phyloP scores from a whole-genome alignment of 495 filamentous ascomycete species.

The Achaetomiella virescens region DNA sequence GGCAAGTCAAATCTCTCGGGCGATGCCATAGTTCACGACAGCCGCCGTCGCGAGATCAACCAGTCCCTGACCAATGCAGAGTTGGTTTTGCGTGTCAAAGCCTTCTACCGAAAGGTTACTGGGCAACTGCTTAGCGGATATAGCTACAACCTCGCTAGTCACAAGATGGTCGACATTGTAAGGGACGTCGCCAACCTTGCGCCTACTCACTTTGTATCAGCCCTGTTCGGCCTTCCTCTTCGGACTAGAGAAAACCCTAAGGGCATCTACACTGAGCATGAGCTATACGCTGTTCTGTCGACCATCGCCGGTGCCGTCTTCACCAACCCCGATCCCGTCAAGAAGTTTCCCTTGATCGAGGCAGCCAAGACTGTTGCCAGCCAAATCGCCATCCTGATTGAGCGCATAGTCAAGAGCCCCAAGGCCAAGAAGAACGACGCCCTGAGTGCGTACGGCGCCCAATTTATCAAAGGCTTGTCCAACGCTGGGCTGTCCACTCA shows the following conservation, averaged over 20 bases:
- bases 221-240: conserved; percentile 66
- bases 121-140: conserved; percentile 58
- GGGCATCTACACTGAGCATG: conserved; percentile 70
- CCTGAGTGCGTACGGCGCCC: conserved; percentile 62
- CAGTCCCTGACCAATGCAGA: conserved; percentile 52
- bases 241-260: conserved; percentile 61
- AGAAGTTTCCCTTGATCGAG: conserved; percentile 52
- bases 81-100: conserved; percentile 53
- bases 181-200: conserved; percentile 71
- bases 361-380: conserved; percentile 55
- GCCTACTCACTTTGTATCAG: conserved; percentile 65
- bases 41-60: conserved; percentile 46
- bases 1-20: conserved; percentile 45
- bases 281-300: conserved; percentile 70
- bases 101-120: conserved; percentile 58
- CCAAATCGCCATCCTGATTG: conserved; percentile 41
- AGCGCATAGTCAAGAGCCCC: conserved; percentile 54
- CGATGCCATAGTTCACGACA: conserved; percentile 42
- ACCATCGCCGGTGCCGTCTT: conserved; percentile 55
- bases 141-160: conserved; percentile 50
- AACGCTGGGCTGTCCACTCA: conserved; percentile 57
- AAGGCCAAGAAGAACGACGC: conserved; percentile 47
- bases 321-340: conserved; percentile 43
- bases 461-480: conserved; percentile 62
- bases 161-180: conserved; percentile 68